phyloP scores from a whole-genome alignment of 23 red algal species.

The Gracilariopsis chorda region DNA sequence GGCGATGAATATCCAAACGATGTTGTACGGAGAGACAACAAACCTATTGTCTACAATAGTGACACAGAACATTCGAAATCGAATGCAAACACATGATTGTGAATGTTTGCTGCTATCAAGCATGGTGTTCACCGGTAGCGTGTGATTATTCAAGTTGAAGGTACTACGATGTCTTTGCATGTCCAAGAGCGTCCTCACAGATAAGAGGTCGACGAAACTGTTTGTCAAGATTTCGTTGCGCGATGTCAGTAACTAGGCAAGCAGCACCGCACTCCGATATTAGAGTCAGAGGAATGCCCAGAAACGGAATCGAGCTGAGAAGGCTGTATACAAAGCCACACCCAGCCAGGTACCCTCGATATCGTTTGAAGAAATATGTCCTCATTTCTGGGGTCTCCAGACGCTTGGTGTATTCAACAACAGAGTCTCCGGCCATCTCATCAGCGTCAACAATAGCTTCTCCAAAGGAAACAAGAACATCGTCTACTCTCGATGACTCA shows the following conservation, averaged over 20 bases:
- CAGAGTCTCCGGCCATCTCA: conserved; percentile 38
- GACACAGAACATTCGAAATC: too few relatives aligned
- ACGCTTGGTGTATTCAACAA: conserved; percentile 32
- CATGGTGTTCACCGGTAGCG: too few relatives aligned
- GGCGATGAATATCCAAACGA: not conserved
- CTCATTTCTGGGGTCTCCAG: conserved; percentile 19
- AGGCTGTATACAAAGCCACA: conserved; percentile 72
- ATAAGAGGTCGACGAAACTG: conserved; percentile 31
- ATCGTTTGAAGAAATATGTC: conserved; percentile 51
- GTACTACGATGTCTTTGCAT: conserved; percentile 55
- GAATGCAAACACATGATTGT: too few relatives aligned
- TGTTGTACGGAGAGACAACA: not conserved
- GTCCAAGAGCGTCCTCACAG: conserved; percentile 44
- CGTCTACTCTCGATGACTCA: conserved; percentile 51
- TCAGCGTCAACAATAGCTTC: conserved; percentile 68
- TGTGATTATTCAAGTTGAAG: not conserved
- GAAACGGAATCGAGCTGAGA: conserved; percentile 40
- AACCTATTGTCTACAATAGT: not conserved
- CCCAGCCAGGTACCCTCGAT: conserved; percentile 65
- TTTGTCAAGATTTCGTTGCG: conserved; percentile 52
- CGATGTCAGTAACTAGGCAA: conserved; percentile 49
- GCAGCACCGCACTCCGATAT: conserved; percentile 68
- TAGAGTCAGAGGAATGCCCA: conserved; percentile 59
- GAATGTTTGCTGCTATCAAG: too few relatives aligned
- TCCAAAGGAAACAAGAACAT: conserved; percentile 53